phyloP scores from a whole-genome alignment of 139 green algal species.

The Chara braunii region DNA sequence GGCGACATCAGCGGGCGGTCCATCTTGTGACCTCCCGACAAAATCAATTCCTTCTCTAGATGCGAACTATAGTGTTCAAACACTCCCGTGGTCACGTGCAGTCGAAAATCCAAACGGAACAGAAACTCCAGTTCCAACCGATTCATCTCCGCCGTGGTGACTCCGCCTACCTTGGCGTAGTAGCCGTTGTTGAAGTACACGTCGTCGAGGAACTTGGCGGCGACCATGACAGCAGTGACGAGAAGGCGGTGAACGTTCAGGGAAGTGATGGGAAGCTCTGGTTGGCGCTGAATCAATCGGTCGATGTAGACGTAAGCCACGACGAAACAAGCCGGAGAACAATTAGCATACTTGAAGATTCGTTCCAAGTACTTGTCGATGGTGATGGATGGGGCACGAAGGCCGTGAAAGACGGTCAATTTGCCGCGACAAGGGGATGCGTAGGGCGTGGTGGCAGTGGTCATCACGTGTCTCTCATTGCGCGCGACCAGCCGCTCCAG shows the following conservation, averaged over 20 bases:
- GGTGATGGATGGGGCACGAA: constrained; percentile 54
- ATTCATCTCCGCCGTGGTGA: constrained; percentile 66
- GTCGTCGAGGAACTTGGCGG: constrained; percentile 72
- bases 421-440: neutral
- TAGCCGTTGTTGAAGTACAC: constrained; percentile 68
- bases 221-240: constrained; percentile 54
- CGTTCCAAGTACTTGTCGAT: constrained; percentile 60
- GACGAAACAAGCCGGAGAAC: constrained; percentile 64
- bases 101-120: constrained; percentile 52
- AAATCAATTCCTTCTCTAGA: constrained; percentile 16
- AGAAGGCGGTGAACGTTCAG: constrained; percentile 66
- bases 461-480: constrained; percentile 4
- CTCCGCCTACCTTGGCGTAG: constrained; percentile 64
- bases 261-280: constrained; percentile 43
- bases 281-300: constrained; percentile 43
- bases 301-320: constrained; percentile 62
- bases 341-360: constrained; percentile 66
- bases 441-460: neutral
- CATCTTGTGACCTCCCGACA: neutral
- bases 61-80: constrained; percentile 29
- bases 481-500: constrained; percentile 16
- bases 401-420: constrained; percentile 58
- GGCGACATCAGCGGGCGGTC: neutral
- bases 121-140: constrained; percentile 67
- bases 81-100: constrained; percentile 42